phyloP scores from a whole-genome alignment of 257 asterid genomes.

The Nicotiana knightiana region DNA sequence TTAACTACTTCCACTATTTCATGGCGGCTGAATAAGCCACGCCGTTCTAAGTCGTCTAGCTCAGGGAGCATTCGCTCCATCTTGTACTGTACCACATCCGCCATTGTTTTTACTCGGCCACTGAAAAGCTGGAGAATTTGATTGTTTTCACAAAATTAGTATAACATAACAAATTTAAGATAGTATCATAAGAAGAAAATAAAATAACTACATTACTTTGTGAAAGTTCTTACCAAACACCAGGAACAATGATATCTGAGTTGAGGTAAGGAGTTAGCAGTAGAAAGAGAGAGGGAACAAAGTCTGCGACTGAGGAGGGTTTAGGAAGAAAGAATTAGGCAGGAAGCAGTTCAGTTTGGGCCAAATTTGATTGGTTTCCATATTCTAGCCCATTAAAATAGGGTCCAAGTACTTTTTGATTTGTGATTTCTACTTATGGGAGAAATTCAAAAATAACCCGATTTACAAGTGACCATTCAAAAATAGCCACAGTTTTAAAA shows the following conservation, averaged over 20 bases:
- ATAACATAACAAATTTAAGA: no score
- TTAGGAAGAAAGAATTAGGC: background rate
- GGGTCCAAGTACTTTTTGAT: background rate
- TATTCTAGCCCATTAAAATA: background rate
- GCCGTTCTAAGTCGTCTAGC: conserved; percentile 75
- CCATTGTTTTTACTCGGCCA: conserved; percentile 34
- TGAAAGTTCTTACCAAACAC: background rate
- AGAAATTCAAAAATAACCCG: no score
- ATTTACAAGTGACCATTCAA: no score
- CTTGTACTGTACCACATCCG: conserved; percentile 85
- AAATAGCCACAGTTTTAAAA: no score
- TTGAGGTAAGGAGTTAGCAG: background rate
- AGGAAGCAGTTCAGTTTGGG: background rate
- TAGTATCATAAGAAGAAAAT: background rate
- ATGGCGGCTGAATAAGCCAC: conserved; percentile 60
- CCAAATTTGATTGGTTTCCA: background rate
- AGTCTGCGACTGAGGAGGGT: background rate
- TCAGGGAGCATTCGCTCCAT: conserved; percentile 87
- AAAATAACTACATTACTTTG: background rate
- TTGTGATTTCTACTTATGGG: no score
- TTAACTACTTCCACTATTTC: conserved; percentile 89
- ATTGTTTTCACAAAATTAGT: no score
- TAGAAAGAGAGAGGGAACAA: background rate
- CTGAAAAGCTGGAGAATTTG: background rate
- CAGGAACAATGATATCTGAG: no score